Base-by-base conservation (phyloP, 257 asterid genomes). In the Gardenia jasminoides region DNA sequence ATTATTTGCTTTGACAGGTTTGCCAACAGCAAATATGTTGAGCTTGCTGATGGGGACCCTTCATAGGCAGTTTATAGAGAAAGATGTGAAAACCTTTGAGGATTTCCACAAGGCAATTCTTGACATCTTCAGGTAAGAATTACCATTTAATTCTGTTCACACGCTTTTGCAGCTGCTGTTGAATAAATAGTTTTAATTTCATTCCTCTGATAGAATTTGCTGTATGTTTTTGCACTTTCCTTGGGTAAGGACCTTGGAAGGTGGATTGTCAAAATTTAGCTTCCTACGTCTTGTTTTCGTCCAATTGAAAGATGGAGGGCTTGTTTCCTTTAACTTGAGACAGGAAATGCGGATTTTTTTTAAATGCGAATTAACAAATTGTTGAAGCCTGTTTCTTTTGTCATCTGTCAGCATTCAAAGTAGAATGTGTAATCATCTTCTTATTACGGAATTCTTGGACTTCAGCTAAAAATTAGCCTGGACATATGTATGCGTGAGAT, bases 81-180 rank as follows among this genome's bases (percentile, higher is more conserved):
- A 88, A 81, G 91, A 91, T 71, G 78, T 89, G 80, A 72, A 85
- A 15, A 80, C 22, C 71, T 87, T 87, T 1, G 87, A 88, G 48
- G 89, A 85, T 4, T 92, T 94, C 66, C 98, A 94, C 66, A 56
- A 77, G 6, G 93, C 96, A 6, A 88, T 92, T 81, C 96, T 94
- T 77, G 94, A 92, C 75, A 90, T 92, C 59, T 89, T 92, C 86
- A 84, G 81, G 98, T 90, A 80, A 78, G 52, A 44, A 54, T 20
- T 47, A 39, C 24, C 78, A 16, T 24, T 79, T 24, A 50, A 47
- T 36, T 36, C 41, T 12, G 56, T 48, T 12, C 16, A 48, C 56
- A 2, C 10, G 56, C 4, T 48, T 48, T 48, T 9, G 16, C 56
- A 9, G 56, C 56, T 2, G 16, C 16, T 48, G 56, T 62, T 15